Conservation (phyloP, 73 alveolate species). For the Paramecium biaurelia region DNA sequence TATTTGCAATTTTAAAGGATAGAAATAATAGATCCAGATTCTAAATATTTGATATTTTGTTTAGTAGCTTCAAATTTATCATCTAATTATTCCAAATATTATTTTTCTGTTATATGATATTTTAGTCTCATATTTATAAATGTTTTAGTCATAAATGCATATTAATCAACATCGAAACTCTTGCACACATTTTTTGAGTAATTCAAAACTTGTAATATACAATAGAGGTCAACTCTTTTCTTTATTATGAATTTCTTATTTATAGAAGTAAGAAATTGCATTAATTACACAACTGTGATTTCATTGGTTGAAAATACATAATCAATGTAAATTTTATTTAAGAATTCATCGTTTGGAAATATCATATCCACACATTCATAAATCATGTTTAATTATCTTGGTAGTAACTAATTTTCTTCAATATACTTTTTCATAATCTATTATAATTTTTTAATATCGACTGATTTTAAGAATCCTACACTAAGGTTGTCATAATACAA, state of each 20-base stretch:
- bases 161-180: background rate
- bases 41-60: background rate
- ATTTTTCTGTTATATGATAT: background rate
- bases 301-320: background rate
- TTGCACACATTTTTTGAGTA: background rate
- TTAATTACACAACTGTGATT: background rate
- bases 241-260: background rate
- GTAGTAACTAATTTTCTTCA: background rate
- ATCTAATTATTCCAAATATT: background rate
- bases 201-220: background rate
- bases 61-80: background rate
- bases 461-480: background rate
- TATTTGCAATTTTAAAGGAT: background rate
- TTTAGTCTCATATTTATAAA: background rate
- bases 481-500: background rate
- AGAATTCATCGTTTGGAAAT: background rate
- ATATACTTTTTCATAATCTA: background rate
- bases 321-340: background rate
- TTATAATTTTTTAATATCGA: background rate
- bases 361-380: slow-evolving; percentile 1
- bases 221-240: background rate
- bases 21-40: background rate
- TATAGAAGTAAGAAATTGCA: background rate
- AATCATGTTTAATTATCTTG: background rate
- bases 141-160: background rate